Base-by-base conservation (phyloP, 225 moss, liverwort and hornwort genomes). In the Physcomitrellopsis africana region DNA sequence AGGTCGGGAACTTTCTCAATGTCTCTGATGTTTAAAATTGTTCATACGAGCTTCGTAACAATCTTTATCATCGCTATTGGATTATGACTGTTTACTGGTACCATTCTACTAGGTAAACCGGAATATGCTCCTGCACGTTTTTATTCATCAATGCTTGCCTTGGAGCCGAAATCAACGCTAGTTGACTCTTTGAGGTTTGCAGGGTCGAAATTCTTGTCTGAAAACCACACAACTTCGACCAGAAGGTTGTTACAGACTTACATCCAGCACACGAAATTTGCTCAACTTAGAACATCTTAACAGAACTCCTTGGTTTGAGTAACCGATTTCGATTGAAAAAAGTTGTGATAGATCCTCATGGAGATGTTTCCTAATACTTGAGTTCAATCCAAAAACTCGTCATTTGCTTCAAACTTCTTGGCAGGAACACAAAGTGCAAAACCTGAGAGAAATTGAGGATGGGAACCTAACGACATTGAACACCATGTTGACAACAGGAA, bases 151-250 rank as follows among this genome's bases (percentile, higher is more conserved):
- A 17, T 71, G 52, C 16, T 37, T 49, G 20, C 16, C 32, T 41
- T 64, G 23, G 70, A 61, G 79, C 32, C 60, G 16, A 75, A 53
- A 69, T 55, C 69, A 42, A 77, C n/a, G 10, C 53, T 65, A 41
- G 54, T 73, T 56, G 72, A 81, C 59, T 62, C 67, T 66, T 42
- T 65, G 82, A 16, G 72, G n/a, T 63, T 72, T 58, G 79, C 82
- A 87, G 85, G 76, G 81, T 86, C 62, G 83, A 82, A 67, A 37
- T 77, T 12, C 79, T 80, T 53, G 69, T 79, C 48, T 80, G 70
- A 63, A 72, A 82, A 67, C 77, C 85, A 13, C 67, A 48, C 47
- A 60, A 63, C 45, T 68, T 80, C 37, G 68, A 53, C 69, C 47
- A 79, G 47, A 70, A 51, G 16, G 29, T 54, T 8, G 64, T 68